Evolutionary conservation across 2,329 filamentous ascomycete species (phyloP), one percentile per base, ranked within the genome.

Genomic region (Aspergillus caelatus): DNA sequence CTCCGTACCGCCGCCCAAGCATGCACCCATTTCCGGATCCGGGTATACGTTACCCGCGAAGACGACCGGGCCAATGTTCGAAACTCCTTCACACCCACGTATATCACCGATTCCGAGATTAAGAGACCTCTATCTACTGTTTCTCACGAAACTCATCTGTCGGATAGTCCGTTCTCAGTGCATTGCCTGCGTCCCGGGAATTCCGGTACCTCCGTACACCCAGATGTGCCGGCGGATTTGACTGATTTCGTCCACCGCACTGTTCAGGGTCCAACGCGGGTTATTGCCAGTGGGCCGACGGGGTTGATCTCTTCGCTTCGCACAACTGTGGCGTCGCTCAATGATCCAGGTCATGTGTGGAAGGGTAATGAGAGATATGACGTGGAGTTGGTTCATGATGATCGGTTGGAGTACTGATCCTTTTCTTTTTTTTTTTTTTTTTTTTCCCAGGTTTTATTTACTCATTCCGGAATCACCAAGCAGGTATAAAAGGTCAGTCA

Each of bases 201-300:
- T 8, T 34, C 34, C 10, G 60, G 21, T 1, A 14, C 14, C 16
- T 57, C 67, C 41, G 57, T 23, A 58, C 72, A 59, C 66, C 74
- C 68, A 62, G 67, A 64, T n/a, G 72, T 73, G 58, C 80, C 84
- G 45, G 83, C 84, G 0, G 77, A 86, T 57, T 71, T 89, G 19
- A 57, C 70, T 1, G 73, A 75, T 19, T 74, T 86, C 10, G 78
- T 89, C 2, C 71, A 77, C 0, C 70, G 74, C 1, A 85, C 84
- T 0, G 73, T 72, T 3, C 65, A 60, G 0, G 86, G 86, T 0
- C 75, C 83, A 14, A 87, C 85, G 0, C 79, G 80, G 0, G 85
- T 90, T 0, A 83, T 87, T 70, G 87, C 84, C 0, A 89, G 87
- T 68, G 88, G 88, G 0, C 88, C 88, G 1, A 81, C 82, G 0